These are phyloP conservation scores for Metschnikowia picachoensis DNA, from an alignment of 805 yeast genomes.

Conservation along the genomic window DNA sequence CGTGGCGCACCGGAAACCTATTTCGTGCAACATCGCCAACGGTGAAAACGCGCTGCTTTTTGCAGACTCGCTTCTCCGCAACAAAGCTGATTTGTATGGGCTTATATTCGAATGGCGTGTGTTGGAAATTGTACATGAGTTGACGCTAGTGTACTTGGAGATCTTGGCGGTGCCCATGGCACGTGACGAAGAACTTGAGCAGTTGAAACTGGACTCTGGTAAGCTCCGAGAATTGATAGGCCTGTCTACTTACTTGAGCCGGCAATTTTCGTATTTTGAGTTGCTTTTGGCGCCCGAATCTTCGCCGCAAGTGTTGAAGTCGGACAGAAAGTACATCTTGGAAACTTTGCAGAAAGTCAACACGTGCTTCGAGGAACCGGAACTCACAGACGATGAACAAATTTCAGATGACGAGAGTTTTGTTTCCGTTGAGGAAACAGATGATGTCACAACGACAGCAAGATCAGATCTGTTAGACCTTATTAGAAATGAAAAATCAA, in stretches of 20 bases:
- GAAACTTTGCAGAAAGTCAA: slow-evolving; percentile 21
- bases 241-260: slow-evolving; percentile 6
- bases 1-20: slow-evolving; percentile 19
- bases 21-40: slow-evolving; percentile 25
- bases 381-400: slow-evolving; percentile 29
- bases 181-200: slow-evolving; percentile 12
- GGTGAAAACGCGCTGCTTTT: slow-evolving; percentile 30
- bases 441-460: too few species aligned
- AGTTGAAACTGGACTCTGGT: slow-evolving; percentile 14
- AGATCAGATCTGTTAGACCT: not conserved
- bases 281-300: slow-evolving; percentile 21
- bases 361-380: slow-evolving; percentile 24
- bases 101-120: slow-evolving; percentile 35
- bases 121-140: slow-evolving; percentile 30
- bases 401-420: not conserved
- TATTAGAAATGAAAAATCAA: slow-evolving; percentile 18
- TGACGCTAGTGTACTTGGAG: slow-evolving; percentile 29
- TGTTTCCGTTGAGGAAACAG: not conserved
- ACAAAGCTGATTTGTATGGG: slow-evolving; percentile 22
- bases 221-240: slow-evolving; percentile 15
- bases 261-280: slow-evolving; percentile 24
- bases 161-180: slow-evolving; percentile 9
- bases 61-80: slow-evolving; percentile 26
- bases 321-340: slow-evolving; percentile 19
- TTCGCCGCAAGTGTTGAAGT: slow-evolving; percentile 18